These are phyloP conservation scores for Paralagenidium karlingii DNA, from an alignment of 352 stramenopile species.

Conservation along the genomic window DNA sequence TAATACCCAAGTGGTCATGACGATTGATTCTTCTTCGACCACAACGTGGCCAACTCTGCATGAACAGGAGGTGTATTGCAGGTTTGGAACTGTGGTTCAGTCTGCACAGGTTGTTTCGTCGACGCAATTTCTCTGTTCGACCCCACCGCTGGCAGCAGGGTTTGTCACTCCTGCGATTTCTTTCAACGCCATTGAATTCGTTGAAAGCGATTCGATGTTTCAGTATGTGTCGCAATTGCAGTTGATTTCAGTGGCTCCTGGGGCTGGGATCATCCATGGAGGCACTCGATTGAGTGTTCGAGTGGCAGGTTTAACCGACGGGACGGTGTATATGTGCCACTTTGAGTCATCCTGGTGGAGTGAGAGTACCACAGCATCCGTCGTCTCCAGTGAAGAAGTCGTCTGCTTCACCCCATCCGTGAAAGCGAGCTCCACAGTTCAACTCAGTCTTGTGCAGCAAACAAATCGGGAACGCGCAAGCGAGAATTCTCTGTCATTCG, in stretches of 20 bases:
- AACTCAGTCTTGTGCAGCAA: no score
- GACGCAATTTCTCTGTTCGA: neutral
- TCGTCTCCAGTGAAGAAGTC: no score
- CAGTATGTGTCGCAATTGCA: slow-evolving; percentile 10
- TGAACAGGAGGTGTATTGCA: neutral
- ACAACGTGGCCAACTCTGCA: neutral
- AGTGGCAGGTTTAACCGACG: slow-evolving; percentile 4
- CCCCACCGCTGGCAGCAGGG: neutral
- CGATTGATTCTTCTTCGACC: neutral
- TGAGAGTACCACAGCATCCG: no score
- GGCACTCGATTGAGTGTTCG: slow-evolving; percentile 10
- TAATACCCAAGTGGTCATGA: neutral
- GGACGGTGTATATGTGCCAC: no score
- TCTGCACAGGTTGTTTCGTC: neutral
- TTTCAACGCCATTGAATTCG: slow-evolving; percentile 14
- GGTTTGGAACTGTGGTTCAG: neutral
- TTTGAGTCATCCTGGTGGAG: no score
- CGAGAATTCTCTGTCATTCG: no score
- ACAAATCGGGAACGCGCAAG: no score
- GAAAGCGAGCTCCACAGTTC: no score
- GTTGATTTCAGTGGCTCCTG: slow-evolving; percentile 14
- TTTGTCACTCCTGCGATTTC: slow-evolving; percentile 9
- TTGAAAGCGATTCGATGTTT: slow-evolving; percentile 7
- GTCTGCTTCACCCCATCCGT: no score
- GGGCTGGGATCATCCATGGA: no score